Evolutionary conservation across 176 grass and related monocot species (phyloP).

Genomic region (Rhynchospora tenuis): DNA sequence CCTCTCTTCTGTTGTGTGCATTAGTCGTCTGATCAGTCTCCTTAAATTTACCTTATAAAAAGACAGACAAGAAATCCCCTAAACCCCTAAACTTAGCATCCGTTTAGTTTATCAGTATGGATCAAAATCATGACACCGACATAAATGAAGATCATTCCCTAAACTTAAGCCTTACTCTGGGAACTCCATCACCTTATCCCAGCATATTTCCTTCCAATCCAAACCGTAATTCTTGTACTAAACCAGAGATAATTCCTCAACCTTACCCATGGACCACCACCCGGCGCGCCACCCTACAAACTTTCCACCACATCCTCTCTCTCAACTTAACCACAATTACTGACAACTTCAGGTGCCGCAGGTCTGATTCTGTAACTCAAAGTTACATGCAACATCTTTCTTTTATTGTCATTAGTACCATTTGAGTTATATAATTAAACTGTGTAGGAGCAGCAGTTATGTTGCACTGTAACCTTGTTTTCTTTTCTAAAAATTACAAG

Average conservation of each 20-base stretch:
- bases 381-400: not conserved
- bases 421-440: not conserved
- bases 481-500: too few species aligned
- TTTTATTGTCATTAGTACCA: not conserved
- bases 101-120: not conserved
- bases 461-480: too few species aligned
- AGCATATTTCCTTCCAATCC: not conserved
- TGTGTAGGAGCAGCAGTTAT: not conserved
- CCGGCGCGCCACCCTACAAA: slow-evolving; percentile 25
- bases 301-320: slow-evolving; percentile 3
- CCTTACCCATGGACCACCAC: slow-evolving; percentile 52
- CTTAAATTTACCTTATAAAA: not conserved
- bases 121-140: slow-evolving; percentile 21
- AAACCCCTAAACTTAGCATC: not conserved
- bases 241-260: not conserved
- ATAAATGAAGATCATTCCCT: not conserved
- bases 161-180: slow-evolving; percentile 14
- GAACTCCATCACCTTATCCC: slow-evolving; percentile 1
- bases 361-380: slow-evolving; percentile 16
- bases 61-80: not conserved
- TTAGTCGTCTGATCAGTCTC: not conserved
- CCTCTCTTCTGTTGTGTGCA: not conserved
- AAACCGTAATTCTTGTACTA: not conserved
- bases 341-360: slow-evolving; percentile 43
- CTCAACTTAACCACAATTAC: slow-evolving; percentile 35